phyloP scores from a whole-genome alignment of 495 filamentous ascomycete genomes.

The Stereocaulon alpinum region DNA sequence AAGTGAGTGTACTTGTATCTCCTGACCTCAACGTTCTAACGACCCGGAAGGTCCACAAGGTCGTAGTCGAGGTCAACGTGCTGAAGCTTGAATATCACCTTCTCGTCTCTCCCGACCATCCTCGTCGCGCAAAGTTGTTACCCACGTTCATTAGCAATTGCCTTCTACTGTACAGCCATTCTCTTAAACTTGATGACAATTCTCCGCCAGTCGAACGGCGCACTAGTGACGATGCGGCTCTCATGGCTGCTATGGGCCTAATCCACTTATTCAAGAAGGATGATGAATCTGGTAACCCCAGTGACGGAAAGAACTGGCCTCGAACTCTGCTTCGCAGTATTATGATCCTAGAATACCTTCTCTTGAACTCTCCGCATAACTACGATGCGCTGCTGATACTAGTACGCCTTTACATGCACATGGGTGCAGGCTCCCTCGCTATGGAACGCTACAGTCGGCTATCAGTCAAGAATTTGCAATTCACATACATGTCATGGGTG shows the following conservation, averaged over 20 bases:
- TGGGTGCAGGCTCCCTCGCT: conserved; percentile 46
- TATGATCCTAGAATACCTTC: conserved; percentile 39
- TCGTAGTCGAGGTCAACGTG: conserved; percentile 41
- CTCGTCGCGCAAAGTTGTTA: conserved; percentile 25
- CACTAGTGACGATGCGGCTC: conserved; percentile 45
- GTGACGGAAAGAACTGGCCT: too few species aligned
- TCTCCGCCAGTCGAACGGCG: conserved; percentile 42
- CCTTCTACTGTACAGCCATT: conserved; percentile 34
- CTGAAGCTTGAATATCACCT: conserved; percentile 50
- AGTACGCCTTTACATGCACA: conserved; percentile 41
- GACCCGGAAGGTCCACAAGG: conserved; percentile 15
- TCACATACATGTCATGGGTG: conserved; percentile 47
- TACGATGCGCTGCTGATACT: conserved; percentile 48
- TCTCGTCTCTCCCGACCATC: conserved; percentile 30
- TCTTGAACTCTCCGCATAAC: conserved; percentile 44
- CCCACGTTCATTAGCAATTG: conserved; percentile 40
- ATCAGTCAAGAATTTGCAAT: conserved; percentile 52
- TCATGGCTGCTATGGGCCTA: conserved; percentile 48
- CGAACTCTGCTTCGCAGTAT: conserved; percentile 40
- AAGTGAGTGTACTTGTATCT: neutral
- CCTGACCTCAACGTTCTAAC: conserved; percentile 10
- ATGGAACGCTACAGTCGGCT: conserved; percentile 43
- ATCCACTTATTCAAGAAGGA: conserved; percentile 30
- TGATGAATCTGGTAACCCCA: neutral
- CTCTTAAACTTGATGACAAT: conserved; percentile 23